A percentile compares a stretch with the other conserved stretches of the same genome.
These are phyloP conservation scores for Brassica cretica DNA, from an alignment of 345 rosid genomes.

Conservation along the genomic window DNA sequence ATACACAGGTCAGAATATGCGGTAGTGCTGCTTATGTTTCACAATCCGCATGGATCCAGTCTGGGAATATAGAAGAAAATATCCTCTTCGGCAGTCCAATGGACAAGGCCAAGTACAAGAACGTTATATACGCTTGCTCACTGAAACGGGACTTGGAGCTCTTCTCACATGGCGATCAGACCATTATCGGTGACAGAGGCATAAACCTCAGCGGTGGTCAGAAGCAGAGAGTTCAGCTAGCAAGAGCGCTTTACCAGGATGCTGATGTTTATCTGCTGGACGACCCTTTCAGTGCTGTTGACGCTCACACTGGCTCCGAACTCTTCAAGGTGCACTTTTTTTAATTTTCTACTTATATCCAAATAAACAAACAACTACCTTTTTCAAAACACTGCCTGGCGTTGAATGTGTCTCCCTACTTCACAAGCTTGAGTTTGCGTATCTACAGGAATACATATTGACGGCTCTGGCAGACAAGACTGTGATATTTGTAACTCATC, in stretches of 20 bases:
- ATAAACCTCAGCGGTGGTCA: conserved; percentile 9
- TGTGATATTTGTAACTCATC: background rate
- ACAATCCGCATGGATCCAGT: conserved; percentile 2
- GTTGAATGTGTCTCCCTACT: background rate
- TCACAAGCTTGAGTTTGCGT: background rate
- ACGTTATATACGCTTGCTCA: background rate
- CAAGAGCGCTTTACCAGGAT: conserved; percentile 5
- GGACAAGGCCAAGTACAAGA: background rate
- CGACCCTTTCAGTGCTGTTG: conserved; percentile 4
- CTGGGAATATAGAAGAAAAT: conserved; percentile 2
- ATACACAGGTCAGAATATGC: conserved; percentile 10
- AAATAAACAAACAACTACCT: background rate
- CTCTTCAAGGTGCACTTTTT: background rate
- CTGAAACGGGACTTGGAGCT: background rate
- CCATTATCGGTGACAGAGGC: conserved; percentile 3
- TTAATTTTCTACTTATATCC: background rate
- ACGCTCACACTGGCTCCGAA: conserved; percentile 6
- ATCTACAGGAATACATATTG: background rate
- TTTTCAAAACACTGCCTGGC: background rate
- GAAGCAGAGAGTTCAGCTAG: conserved; percentile 7
- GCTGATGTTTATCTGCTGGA: conserved; percentile 2
- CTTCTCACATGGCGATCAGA: conserved; percentile 8
- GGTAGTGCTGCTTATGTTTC: conserved; percentile 7
- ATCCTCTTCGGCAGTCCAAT: conserved; percentile 7
- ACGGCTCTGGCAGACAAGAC: background rate